Percentiles rank a stretch among this genome's conserved stretches.
phyloP scores from a whole-genome alignment of 208 protist species.

The Leishmania major region DNA sequence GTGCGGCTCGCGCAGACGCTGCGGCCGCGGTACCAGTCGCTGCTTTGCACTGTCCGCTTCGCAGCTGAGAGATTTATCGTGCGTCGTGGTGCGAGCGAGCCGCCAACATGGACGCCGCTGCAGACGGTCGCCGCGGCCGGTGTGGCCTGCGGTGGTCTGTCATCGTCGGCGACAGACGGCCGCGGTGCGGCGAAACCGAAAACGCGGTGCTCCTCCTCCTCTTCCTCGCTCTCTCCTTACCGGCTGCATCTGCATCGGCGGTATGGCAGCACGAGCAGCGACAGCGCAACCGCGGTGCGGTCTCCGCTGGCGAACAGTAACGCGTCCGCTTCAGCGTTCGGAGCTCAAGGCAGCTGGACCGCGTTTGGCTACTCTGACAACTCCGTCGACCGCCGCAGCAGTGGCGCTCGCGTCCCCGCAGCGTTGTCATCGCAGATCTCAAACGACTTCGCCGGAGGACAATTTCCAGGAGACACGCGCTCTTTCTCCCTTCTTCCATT shows the following conservation, averaged over 20 bases:
- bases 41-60: slow-evolving; percentile 24
- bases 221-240: not conserved
- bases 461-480: not conserved
- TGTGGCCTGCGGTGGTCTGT: not conserved
- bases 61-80: slow-evolving; percentile 31
- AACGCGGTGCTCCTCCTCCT: not conserved
- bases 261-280: no score
- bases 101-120: slow-evolving; percentile 20
- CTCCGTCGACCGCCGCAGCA: not conserved
- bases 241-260: not conserved
- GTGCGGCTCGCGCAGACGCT: slow-evolving; percentile 34
- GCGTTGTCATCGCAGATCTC: slow-evolving; percentile 3
- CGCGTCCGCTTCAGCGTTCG: not conserved
- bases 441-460: not conserved
- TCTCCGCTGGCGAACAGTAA: not conserved
- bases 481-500: no score
- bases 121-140: not conserved
- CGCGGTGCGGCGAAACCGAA: not conserved
- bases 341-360: not conserved
- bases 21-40: slow-evolving; percentile 28
- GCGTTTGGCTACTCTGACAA: not conserved
- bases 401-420: not conserved
- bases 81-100: slow-evolving; percentile 24
- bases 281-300: not conserved
- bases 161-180: not conserved